A percentile compares a stretch with the other conserved stretches of the same genome.
phyloP scores from a whole-genome alignment of 2,329 filamentous ascomycete genomes.

The Fusarium fujikuroi region DNA sequence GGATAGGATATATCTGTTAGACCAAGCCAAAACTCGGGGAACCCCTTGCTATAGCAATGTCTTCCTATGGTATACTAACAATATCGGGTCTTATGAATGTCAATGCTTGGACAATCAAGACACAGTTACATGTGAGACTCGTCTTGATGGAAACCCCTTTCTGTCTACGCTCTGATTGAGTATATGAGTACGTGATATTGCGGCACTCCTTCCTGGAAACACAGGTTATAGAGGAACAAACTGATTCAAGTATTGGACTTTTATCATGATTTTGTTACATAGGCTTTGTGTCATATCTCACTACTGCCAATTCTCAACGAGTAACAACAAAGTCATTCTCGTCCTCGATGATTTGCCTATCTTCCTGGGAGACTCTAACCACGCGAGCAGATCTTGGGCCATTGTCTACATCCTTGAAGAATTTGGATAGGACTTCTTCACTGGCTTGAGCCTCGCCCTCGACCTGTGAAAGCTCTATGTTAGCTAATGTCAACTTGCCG shows the following conservation, averaged over 20 bases:
- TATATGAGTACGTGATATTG: neutral
- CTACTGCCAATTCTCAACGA: constrained; percentile 41
- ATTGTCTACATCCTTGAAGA: constrained; percentile 78
- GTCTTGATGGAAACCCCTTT: neutral
- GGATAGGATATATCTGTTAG: neutral
- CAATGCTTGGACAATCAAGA: neutral
- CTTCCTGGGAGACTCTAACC: constrained; percentile 75
- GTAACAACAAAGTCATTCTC: constrained; percentile 74
- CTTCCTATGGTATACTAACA: too few species aligned
- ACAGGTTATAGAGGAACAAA: neutral
- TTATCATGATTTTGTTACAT: neutral
- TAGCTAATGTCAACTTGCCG: neutral
- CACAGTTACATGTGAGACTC: neutral
- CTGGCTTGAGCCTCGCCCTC: constrained; percentile 88
- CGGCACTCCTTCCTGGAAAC: neutral
- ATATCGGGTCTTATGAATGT: neutral
- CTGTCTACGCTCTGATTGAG: neutral
- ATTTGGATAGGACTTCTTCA: constrained; percentile 70
- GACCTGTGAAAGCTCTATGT: constrained; percentile 67
- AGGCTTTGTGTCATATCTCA: neutral
- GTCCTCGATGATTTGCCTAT: constrained; percentile 71
- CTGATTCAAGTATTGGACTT: neutral
- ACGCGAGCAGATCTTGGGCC: constrained; percentile 81
- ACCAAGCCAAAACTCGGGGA: too few species aligned
- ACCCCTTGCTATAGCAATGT: too few species aligned